Evolutionary conservation across 139 green algal species (phyloP).

Genomic region (Gonium pectorale): DNA sequence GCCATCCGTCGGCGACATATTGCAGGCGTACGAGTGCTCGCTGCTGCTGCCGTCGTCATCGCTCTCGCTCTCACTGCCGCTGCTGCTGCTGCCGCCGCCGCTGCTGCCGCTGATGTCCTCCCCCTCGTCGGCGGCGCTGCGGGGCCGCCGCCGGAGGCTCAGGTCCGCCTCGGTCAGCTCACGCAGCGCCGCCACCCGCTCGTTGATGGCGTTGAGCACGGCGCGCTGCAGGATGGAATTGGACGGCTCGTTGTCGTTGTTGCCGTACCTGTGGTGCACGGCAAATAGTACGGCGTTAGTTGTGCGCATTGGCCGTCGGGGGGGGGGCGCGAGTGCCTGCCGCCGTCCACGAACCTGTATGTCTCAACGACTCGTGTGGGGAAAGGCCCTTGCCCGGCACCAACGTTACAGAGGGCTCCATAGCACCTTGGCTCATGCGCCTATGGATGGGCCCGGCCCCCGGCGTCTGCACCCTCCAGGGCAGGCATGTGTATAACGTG

Average conservation of each 20-base stretch:
- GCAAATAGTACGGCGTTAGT: too few species aligned
- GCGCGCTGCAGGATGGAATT: constrained; percentile 51
- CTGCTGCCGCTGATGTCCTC: not conserved
- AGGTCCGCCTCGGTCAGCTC: constrained; percentile 39
- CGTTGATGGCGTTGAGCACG: constrained; percentile 42
- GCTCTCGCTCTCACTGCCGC: not conserved
- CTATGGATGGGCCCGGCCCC: too few species aligned
- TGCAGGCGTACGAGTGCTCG: constrained; percentile 48
- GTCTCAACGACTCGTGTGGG: too few species aligned
- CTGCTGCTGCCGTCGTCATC: constrained; percentile 7
- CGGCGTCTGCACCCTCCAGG: too few species aligned
- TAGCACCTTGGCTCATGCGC: too few species aligned
- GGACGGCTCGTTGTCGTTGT: not conserved
- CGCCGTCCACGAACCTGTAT: too few species aligned
- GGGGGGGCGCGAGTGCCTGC: too few species aligned
- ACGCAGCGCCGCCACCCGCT: not conserved
- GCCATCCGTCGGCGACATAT: constrained; percentile 9
- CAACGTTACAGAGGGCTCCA: too few species aligned
- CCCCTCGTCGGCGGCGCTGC: not conserved
- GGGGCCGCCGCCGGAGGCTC: constrained; percentile 32
- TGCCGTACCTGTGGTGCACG: too few species aligned
- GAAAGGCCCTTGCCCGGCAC: too few species aligned
- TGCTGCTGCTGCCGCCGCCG: not conserved
- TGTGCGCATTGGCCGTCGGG: too few species aligned
- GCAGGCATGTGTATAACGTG: too few species aligned